Evolutionary conservation across 73 alveolate genomes (phyloP), one percentile per base, ranked within the genome.

Genomic region (Tetrahymena elliotti): DNA sequence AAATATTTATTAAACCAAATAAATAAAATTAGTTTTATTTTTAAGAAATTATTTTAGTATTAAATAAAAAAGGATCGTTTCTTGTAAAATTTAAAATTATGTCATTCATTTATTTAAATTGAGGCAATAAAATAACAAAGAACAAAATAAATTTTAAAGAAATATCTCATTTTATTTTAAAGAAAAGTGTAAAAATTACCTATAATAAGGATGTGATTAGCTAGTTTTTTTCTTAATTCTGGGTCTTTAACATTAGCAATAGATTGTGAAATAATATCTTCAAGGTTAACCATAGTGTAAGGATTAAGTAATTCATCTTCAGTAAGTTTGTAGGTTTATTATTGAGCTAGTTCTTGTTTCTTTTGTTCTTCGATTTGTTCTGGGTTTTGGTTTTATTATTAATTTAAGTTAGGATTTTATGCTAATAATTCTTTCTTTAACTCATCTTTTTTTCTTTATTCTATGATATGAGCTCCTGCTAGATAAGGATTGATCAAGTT

Each of bases 221-320:
- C 96, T 84, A 94, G 53, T 38, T 94, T 94, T 88, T 94, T 27
- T 52, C 96, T 94, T 24, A 94, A 84, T 84, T 94, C 96, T 6
- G 95, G 88, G 47, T 94, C 96, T 35, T 94, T 52, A 13, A 94
- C 96, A 52, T 94, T 84, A 20, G 95, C 83, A 34, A 94, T 94
- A n/a, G 95, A 84, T 18, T 94, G 93, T 16, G 95, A 37, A 33
- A 94, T 94, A 94, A 94, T 94, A 34, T 94, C 84, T 84, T 94
- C 96, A 12, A 94, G 37, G 13, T 94, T 94, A 0, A 94, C 52
- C 96, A 94, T 94, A 27, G 53, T 84, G 36, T 94, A 52, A 47
- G 96, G 96, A 41, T 94, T 92, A 0, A 94, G 38, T 8, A 84
- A 37, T 84, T 84, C 52, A 12, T 68, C 88, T 68, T 68, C 88